Evolutionary conservation across 1,284 basidiomycete species (phyloP).

Genomic region (Marasmius oreades): DNA sequence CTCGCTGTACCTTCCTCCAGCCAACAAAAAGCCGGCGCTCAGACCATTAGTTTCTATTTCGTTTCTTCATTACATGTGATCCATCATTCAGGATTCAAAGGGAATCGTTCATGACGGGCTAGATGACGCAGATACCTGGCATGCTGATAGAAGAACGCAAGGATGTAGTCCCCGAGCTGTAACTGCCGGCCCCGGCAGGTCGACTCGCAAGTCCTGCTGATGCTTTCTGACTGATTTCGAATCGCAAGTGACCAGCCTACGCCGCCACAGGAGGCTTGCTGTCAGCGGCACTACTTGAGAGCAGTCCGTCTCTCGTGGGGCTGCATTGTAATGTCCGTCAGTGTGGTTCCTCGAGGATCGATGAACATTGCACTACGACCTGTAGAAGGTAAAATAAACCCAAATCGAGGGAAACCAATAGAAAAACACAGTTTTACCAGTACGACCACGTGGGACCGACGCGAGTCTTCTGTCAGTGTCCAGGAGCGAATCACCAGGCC

Average conservation of each 20-base stretch:
- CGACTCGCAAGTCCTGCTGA: too few species aligned
- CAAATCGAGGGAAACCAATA: background rate
- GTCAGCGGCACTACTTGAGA: background rate
- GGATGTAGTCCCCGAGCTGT: background rate
- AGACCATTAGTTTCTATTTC: too few species aligned
- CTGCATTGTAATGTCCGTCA: background rate
- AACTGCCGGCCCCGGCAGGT: too few species aligned
- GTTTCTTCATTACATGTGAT: too few species aligned
- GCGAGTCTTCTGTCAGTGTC: background rate
- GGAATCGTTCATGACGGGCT: too few species aligned
- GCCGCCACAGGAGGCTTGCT: background rate
- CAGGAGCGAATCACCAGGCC: background rate
- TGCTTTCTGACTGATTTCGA: too few species aligned
- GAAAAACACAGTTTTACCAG: background rate
- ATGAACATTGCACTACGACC: background rate
- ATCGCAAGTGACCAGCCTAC: too few species aligned
- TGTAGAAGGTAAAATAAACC: background rate
- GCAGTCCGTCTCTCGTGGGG: background rate
- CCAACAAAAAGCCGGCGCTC: too few species aligned
- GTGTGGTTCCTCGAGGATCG: background rate
- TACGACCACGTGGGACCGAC: background rate
- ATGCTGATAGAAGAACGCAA: background rate
- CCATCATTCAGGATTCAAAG: too few species aligned
- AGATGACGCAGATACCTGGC: background rate
- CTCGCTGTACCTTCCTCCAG: too few species aligned